Conservation (phyloP, 805 yeast genomes). For the Saccharomyces eubayanus region DNA sequence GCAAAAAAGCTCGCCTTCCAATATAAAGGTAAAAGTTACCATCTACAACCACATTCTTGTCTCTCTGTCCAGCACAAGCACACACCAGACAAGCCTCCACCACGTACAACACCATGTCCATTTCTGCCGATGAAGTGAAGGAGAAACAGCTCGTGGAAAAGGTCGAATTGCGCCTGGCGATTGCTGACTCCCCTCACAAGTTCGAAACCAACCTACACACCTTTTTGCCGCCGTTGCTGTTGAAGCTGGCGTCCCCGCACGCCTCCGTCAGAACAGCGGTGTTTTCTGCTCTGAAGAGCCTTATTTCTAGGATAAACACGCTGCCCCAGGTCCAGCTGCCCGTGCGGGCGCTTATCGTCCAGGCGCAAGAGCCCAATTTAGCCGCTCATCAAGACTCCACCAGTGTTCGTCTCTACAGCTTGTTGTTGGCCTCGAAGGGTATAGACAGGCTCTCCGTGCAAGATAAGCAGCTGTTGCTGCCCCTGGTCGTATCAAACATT, state of each 20-base stretch:
- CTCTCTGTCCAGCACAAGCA: background rate
- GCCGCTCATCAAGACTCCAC: slow-evolving; percentile 37
- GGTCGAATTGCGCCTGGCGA: slow-evolving; percentile 74
- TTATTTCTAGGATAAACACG: slow-evolving; percentile 58
- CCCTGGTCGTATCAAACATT: slow-evolving; percentile 42
- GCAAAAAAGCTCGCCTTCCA: background rate
- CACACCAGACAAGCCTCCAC: background rate
- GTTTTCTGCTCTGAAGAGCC: slow-evolving; percentile 54
- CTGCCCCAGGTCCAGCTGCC: slow-evolving; percentile 55
- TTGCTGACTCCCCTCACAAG: slow-evolving; percentile 60
- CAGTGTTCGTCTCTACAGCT: slow-evolving; percentile 50
- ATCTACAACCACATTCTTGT: background rate
- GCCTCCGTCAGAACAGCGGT: slow-evolving; percentile 59
- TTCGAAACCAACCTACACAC: slow-evolving; percentile 50
- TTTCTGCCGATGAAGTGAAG: slow-evolving; percentile 24
- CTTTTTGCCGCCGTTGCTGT: slow-evolving; percentile 67
- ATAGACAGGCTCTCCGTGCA: slow-evolving; percentile 42
- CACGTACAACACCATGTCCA: background rate
- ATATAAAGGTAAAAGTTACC: background rate
- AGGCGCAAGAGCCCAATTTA: slow-evolving; percentile 50
- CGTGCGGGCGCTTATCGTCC: slow-evolving; percentile 49
- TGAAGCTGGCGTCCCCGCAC: slow-evolving; percentile 70
- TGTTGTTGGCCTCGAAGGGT: slow-evolving; percentile 62
- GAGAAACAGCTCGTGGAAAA: slow-evolving; percentile 60
- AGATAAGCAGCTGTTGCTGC: slow-evolving; percentile 36